Conservation (phyloP, 495 filamentous ascomycete species). For the Penicillium manginii region DNA sequence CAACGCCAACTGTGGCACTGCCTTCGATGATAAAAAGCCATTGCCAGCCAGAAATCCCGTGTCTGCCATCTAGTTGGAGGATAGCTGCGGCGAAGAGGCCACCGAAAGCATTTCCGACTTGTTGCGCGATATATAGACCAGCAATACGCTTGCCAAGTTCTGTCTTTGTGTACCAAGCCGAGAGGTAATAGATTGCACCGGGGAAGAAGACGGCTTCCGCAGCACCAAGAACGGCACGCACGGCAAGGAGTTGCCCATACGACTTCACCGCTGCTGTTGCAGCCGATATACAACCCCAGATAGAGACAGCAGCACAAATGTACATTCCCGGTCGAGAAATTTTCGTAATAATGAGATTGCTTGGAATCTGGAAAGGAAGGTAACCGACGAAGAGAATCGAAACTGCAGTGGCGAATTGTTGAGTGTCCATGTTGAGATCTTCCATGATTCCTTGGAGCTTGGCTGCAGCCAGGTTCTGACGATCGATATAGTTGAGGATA, state of each 20-base stretch:
- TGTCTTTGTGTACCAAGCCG: constrained; percentile 59
- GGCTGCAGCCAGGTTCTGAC: constrained; percentile 34
- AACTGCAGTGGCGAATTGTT: constrained; percentile 35
- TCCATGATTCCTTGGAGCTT: constrained; percentile 36
- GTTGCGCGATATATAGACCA: constrained; percentile 59
- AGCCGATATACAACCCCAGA: constrained; percentile 54
- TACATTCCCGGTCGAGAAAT: constrained; percentile 36
- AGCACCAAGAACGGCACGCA: constrained; percentile 43
- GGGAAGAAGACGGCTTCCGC: constrained; percentile 55
- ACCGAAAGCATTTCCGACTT: constrained; percentile 59
- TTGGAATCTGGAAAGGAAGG: constrained; percentile 60
- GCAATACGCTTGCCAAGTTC: constrained; percentile 60
- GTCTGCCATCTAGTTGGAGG: constrained; percentile 48
- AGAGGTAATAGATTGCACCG: constrained; percentile 59
- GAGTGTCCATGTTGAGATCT: constrained; percentile 31
- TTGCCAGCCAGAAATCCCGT: constrained; percentile 54
- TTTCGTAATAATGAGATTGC: constrained; percentile 59
- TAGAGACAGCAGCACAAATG: constrained; percentile 43
- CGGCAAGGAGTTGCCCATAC: constrained; percentile 36
- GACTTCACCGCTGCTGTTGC: constrained; percentile 38
- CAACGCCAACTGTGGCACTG: constrained; percentile 44
- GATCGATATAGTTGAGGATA: constrained; percentile 46
- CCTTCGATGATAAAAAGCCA: constrained; percentile 55
- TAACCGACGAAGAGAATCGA: constrained; percentile 49
- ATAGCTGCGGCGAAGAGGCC: constrained; percentile 60